Percentiles rank a stretch among this genome's conserved stretches.
Conservation (phyloP, 768 basidiomycete genomes). For the Termitomyces sp. region DNA sequence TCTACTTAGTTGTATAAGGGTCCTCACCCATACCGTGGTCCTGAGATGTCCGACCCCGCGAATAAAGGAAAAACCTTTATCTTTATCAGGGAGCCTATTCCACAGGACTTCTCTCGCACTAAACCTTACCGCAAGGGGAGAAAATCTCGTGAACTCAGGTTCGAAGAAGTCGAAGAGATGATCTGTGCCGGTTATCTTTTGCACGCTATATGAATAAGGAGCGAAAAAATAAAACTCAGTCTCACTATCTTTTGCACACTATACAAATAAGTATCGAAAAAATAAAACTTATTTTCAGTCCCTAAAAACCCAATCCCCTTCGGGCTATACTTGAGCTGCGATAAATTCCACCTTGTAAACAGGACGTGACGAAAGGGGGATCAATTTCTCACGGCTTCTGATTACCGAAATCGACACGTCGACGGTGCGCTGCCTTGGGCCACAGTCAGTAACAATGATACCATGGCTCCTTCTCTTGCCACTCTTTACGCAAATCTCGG, state of each 20-base stretch:
- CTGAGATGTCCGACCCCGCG: slow-evolving; percentile 2
- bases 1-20: slow-evolving; percentile 1
- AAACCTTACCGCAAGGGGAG: neutral
- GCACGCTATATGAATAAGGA: neutral
- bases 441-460: slow-evolving; percentile 34
- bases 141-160: neutral
- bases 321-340: too few species aligned
- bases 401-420: slow-evolving; percentile 33
- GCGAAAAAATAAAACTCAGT: neutral
- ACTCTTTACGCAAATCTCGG: slow-evolving; percentile 32
- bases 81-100: neutral
- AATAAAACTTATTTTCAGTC: too few species aligned
- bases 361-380: neutral
- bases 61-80: slow-evolving; percentile 3
- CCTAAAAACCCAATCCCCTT: too few species aligned
- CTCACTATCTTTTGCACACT: too few species aligned
- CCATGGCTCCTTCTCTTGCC: slow-evolving; percentile 46
- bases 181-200: slow-evolving; percentile 1
- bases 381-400: slow-evolving; percentile 5
- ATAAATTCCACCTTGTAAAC: too few species aligned
- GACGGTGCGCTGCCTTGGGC: slow-evolving; percentile 17
- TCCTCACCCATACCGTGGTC: neutral
- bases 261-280: too few species aligned
- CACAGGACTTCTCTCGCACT: neutral
- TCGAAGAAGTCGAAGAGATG: slow-evolving; percentile 5